A percentile compares a stretch with the other conserved stretches of the same genome.
Evolutionary conservation across 495 filamentous ascomycete genomes (phyloP).

Genomic region (Terfezia claveryi): DNA sequence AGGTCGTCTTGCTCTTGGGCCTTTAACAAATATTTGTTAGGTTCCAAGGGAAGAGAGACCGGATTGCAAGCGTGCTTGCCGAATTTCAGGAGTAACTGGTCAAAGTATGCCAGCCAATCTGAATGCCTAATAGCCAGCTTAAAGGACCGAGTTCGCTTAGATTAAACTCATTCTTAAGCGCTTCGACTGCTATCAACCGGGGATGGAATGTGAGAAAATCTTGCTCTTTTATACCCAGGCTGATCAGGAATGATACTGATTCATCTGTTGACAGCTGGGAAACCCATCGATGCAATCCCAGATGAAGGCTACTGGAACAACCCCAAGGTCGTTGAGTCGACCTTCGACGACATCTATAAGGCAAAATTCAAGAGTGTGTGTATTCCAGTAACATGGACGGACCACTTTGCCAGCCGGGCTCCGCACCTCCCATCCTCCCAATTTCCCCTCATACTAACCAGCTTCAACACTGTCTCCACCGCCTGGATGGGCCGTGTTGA

Average conservation of each 20-base stretch:
- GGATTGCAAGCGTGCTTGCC: too few relatives aligned
- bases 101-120: too few relatives aligned
- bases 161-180: too few relatives aligned
- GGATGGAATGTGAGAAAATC: conserved; percentile 10
- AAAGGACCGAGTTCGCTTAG: too few relatives aligned
- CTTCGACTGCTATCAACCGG: conserved; percentile 8
- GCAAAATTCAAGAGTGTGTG: conserved; percentile 37
- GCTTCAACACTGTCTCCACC: conserved; percentile 26
- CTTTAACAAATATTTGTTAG: too few relatives aligned
- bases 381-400: conserved; percentile 37
- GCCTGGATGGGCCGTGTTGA: conserved; percentile 38
- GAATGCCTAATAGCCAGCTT: too few relatives aligned
- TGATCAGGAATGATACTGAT: background rate
- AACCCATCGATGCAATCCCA: conserved; percentile 35
- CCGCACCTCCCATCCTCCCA: conserved; percentile 2
- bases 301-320: conserved; percentile 41
- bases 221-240: background rate
- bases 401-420: conserved; percentile 30
- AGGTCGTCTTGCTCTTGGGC: too few relatives aligned
- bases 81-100: too few relatives aligned
- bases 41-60: too few relatives aligned
- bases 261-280: conserved; percentile 5
- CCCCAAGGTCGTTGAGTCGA: conserved; percentile 25
- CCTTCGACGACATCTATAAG: conserved; percentile 30
- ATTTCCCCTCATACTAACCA: too few relatives aligned